Conservation (phyloP, 1,284 basidiomycete species). For the Exobasidium cylindrosporum region DNA sequence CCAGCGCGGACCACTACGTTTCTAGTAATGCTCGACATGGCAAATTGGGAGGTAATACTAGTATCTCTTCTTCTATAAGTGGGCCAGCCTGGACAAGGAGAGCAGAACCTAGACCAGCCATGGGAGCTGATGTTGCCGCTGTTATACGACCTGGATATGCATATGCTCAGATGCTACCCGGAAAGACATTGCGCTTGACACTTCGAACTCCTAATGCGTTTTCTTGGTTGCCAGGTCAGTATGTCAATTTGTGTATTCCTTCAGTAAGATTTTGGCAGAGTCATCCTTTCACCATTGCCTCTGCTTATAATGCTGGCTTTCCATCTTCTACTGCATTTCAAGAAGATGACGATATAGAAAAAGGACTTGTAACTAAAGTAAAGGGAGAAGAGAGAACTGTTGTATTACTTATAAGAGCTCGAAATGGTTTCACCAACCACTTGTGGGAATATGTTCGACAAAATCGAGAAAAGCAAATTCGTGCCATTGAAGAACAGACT, state of each 20-base stretch:
- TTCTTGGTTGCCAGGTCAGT: slow-evolving; percentile 74
- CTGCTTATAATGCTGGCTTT: slow-evolving; percentile 62
- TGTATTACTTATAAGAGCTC: slow-evolving; percentile 71
- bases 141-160: slow-evolving; percentile 64
- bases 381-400: slow-evolving; percentile 62
- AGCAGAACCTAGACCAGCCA: slow-evolving; percentile 28
- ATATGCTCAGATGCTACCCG: slow-evolving; percentile 73
- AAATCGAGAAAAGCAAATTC: slow-evolving; percentile 37
- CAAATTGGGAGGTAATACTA: neutral
- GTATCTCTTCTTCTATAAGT: neutral
- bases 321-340: slow-evolving; percentile 32
- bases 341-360: slow-evolving; percentile 24
- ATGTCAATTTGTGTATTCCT: slow-evolving; percentile 72
- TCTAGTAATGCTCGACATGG: neutral
- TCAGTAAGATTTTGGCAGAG: slow-evolving; percentile 67
- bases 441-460: slow-evolving; percentile 63
- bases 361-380: slow-evolving; percentile 27
- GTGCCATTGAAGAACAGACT: slow-evolving; percentile 36
- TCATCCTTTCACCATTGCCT: slow-evolving; percentile 79
- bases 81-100: neutral
- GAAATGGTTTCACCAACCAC: slow-evolving; percentile 72
- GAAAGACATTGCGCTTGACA: slow-evolving; percentile 71
- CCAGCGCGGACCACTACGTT: no score
- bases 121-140: slow-evolving; percentile 43
- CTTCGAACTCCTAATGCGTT: slow-evolving; percentile 62